A percentile compares a stretch with the other conserved stretches of the same genome.
Conservation (phyloP, 768 basidiomycete genomes). For the Lentinus tigrinus region DNA sequence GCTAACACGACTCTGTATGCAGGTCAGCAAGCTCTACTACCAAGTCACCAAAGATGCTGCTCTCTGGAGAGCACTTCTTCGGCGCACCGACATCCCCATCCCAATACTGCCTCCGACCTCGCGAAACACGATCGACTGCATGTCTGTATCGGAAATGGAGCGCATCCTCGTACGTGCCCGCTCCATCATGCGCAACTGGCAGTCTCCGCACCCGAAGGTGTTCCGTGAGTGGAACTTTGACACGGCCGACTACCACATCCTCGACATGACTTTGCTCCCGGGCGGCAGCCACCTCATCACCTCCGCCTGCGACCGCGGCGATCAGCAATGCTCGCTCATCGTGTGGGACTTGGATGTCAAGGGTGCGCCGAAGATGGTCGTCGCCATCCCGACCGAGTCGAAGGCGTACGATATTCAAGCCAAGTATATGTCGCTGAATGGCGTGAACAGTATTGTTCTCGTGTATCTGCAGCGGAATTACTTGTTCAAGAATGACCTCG, state of each 20-base stretch:
- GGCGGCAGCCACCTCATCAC: conserved; percentile 70
- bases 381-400: conserved; percentile 44
- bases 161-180: conserved; percentile 59
- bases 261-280: conserved; percentile 58
- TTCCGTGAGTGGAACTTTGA: conserved; percentile 26
- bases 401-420: conserved; percentile 61
- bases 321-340: conserved; percentile 46
- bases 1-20: too few relatives aligned
- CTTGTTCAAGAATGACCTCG: conserved; percentile 5
- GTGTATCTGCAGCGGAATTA: conserved; percentile 46
- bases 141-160: conserved; percentile 46
- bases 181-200: conserved; percentile 62
- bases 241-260: conserved; percentile 34
- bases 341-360: conserved; percentile 57
- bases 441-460: conserved; percentile 48
- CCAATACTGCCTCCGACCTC: conserved; percentile 62
- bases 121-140: conserved; percentile 35
- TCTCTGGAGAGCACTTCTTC: conserved; percentile 68
- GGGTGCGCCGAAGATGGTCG: conserved; percentile 39
- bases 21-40: conserved; percentile 63
- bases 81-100: conserved; percentile 51
- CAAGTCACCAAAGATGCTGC: conserved; percentile 64
- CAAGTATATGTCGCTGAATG: conserved; percentile 51
- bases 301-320: conserved; percentile 46
- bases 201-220: conserved; percentile 36